A percentile compares a stretch with the other conserved stretches of the same genome.
These are phyloP conservation scores for Lanmaoa pseudosensibilis DNA, from an alignment of 768 basidiomycete genomes.

Conservation along the genomic window DNA sequence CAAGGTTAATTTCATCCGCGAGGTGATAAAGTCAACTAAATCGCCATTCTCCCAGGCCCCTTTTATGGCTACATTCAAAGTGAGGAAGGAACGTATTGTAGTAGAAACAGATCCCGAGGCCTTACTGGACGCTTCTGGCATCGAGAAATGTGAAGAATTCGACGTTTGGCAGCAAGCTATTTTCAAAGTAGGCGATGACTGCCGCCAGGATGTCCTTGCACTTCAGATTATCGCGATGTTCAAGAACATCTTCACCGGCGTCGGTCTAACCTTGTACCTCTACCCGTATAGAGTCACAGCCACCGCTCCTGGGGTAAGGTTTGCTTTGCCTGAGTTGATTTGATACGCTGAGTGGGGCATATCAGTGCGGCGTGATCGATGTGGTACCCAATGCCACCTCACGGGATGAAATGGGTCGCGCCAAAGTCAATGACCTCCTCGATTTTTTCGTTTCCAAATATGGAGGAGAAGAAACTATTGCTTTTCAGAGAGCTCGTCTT, in stretches of 20 bases:
- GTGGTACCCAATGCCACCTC: constrained; percentile 98
- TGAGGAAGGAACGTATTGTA: constrained; percentile 77
- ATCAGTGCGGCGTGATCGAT: constrained; percentile 95
- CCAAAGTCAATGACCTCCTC: constrained; percentile 94
- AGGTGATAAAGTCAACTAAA: not conserved
- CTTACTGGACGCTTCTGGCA: constrained; percentile 60
- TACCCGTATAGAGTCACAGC: constrained; percentile 97
- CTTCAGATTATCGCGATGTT: constrained; percentile 99
- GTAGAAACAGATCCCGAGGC: constrained; percentile 73
- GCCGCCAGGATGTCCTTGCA: constrained; percentile 96
- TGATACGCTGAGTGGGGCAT: not conserved
- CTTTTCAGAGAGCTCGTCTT: constrained; percentile 88
- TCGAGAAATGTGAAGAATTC: constrained; percentile 61
- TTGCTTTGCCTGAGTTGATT: not conserved
- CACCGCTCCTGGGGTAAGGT: constrained; percentile 88
- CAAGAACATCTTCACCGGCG: constrained; percentile 91
- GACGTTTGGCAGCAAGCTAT: constrained; percentile 98
- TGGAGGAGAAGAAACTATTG: constrained; percentile 82
- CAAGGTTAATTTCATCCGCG: constrained; percentile 55
- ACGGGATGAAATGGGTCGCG: constrained; percentile 98
- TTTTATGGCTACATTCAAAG: constrained; percentile 99
- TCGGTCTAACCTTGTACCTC: constrained; percentile 88
- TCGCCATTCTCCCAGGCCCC: constrained; percentile 68
- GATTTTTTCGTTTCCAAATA: constrained; percentile 95
- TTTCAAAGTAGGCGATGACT: constrained; percentile 99